Conservation (phyloP, 352 stramenopile genomes). For the Globisporangium takayamanum region DNA sequence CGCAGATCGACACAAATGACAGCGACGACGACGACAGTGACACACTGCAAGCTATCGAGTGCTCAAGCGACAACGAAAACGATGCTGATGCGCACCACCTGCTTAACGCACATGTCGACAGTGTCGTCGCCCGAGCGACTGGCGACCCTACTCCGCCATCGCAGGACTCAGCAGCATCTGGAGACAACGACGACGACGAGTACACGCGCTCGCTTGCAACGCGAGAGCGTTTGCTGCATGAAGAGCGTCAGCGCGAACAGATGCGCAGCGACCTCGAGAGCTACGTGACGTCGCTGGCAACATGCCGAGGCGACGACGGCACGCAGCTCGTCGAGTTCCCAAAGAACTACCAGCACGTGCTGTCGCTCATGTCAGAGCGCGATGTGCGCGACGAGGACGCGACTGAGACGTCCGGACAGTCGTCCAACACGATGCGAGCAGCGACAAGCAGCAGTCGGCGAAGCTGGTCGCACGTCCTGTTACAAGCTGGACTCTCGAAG, state of each 20-base stretch:
- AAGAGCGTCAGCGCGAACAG: constrained; percentile 31
- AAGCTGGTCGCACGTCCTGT: constrained; percentile 56
- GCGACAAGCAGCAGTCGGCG: constrained; percentile 14
- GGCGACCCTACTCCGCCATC: too few species aligned
- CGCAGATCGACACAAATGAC: background rate
- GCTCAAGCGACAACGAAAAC: background rate
- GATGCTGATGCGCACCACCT: too few species aligned
- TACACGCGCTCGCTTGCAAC: constrained; percentile 17
- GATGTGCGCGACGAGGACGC: constrained; percentile 31
- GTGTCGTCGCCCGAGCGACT: background rate
- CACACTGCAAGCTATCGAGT: background rate
- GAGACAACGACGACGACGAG: constrained; percentile 12
- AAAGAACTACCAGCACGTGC: constrained; percentile 54
- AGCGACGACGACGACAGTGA: constrained; percentile 2
- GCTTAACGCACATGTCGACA: background rate
- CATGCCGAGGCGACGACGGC: constrained; percentile 37
- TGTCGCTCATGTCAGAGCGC: constrained; percentile 56
- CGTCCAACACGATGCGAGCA: background rate
- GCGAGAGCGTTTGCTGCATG: constrained; percentile 12
- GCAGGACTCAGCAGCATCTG: too few species aligned
- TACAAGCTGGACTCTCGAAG: constrained; percentile 53
- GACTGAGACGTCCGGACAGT: background rate
- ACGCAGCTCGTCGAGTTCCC: constrained; percentile 47
- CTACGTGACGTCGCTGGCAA: constrained; percentile 37
- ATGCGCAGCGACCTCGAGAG: constrained; percentile 34